phyloP scores from a whole-genome alignment of 306 rosid species.

The Cucurbita maxima region DNA sequence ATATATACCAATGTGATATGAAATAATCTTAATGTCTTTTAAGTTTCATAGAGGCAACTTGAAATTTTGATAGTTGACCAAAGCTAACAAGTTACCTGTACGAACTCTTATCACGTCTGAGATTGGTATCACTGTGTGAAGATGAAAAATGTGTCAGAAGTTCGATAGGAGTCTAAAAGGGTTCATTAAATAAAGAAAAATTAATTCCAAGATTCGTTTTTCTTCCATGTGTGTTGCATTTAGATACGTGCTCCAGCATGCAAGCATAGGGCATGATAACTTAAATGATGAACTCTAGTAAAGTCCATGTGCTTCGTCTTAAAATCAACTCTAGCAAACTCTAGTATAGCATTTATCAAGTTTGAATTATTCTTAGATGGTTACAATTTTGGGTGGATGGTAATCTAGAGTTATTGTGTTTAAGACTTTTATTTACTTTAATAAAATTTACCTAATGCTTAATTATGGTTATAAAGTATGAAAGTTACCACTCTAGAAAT shows the following conservation, averaged over 20 bases:
- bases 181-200: background rate
- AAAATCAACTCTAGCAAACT: background rate
- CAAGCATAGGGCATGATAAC: background rate
- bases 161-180: constrained; percentile 7
- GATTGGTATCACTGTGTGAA: constrained; percentile 65
- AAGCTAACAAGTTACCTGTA: constrained; percentile 41
- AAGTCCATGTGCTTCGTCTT: background rate
- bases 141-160: constrained; percentile 10
- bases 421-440: too few relatives aligned
- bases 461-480: too few relatives aligned
- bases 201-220: background rate
- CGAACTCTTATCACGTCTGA: constrained; percentile 74
- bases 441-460: too few relatives aligned
- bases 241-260: background rate
- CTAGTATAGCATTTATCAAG: too few relatives aligned
- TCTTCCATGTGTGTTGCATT: background rate
- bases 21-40: background rate
- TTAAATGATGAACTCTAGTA: background rate
- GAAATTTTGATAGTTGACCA: background rate
- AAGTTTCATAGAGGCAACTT: background rate
- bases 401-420: too few relatives aligned
- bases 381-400: too few relatives aligned
- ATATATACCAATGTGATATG: background rate
- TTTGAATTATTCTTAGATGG: too few relatives aligned
- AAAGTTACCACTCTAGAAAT: too few relatives aligned